These are phyloP conservation scores for Candida sanyaensis DNA, from an alignment of 1,139 yeast species.

Conservation along the genomic window DNA sequence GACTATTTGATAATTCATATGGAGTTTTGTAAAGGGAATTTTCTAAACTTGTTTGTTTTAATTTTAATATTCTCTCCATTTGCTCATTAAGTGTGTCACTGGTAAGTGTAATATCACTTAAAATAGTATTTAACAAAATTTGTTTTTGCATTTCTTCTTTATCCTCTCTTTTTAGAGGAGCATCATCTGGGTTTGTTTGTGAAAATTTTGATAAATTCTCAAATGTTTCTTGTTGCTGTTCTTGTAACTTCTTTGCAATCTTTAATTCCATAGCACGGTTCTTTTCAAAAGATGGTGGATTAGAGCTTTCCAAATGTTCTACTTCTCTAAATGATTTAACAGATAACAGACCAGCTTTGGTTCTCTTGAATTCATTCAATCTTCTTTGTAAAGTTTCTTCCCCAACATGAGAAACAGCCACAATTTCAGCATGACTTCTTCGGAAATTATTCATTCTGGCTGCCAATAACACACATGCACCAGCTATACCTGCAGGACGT, in stretches of 20 bases:
- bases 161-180: conserved; percentile 5
- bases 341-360: conserved; percentile 73
- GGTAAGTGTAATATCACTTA: conserved; percentile 27
- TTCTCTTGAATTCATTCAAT: conserved; percentile 80
- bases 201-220: conserved; percentile 15
- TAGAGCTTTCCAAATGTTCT: conserved; percentile 46
- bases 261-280: conserved; percentile 39
- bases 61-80: conserved; percentile 16
- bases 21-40: conserved; percentile 16
- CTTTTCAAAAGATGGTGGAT: conserved; percentile 81
- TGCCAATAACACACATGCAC: conserved; percentile 90
- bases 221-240: conserved; percentile 11
- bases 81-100: conserved; percentile 15
- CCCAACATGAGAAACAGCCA: conserved; percentile 93
- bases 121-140: conserved; percentile 21
- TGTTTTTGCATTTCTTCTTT: conserved; percentile 17
- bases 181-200: conserved; percentile 8
- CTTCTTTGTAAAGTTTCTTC: conserved; percentile 91
- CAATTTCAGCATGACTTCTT: conserved; percentile 90
- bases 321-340: conserved; percentile 66
- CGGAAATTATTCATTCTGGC: conserved; percentile 95
- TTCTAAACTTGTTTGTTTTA: conserved; percentile 16
- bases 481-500: conserved; percentile 98
- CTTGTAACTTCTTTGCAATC: conserved; percentile 18
- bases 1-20: conserved; percentile 11